Conservation (phyloP, 2,329 filamentous ascomycete genomes). For the Pleurostoma richardsiae region DNA sequence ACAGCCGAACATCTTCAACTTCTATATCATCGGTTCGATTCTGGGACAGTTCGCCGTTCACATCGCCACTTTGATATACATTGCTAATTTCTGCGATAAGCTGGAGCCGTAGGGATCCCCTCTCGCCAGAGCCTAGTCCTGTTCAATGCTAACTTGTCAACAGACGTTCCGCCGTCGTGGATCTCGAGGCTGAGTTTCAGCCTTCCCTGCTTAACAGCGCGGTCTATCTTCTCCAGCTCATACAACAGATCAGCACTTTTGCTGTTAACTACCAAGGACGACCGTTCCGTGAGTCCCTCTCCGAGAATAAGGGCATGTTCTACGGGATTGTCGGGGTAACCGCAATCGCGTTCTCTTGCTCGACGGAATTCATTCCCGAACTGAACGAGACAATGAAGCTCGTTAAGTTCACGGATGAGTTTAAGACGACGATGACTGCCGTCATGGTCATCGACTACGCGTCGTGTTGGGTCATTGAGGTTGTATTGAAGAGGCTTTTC, state of each 20-base stretch:
- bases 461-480: conserved; percentile 84
- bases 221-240: conserved; percentile 93
- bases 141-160: conserved; percentile 15
- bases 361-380: conserved; percentile 91
- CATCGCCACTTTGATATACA: conserved; percentile 89
- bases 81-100: conserved; percentile 80
- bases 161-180: conserved; percentile 57
- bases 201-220: conserved; percentile 94
- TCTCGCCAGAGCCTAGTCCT: too few species aligned
- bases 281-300: conserved; percentile 92
- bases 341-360: conserved; percentile 86
- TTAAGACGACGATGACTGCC: conserved; percentile 78
- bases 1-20: conserved; percentile 98
- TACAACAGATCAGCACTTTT: conserved; percentile 98
- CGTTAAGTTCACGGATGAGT: conserved; percentile 82
- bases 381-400: conserved; percentile 91
- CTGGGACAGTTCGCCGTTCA: conserved; percentile 96
- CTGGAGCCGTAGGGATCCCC: conserved; percentile 71
- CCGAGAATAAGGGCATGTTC: conserved; percentile 97
- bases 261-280: conserved; percentile 99
- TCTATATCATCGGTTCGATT: conserved; percentile 97
- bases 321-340: conserved; percentile 90
- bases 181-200: conserved; percentile 90
- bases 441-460: conserved; percentile 86
- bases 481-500: conserved; percentile 77